A percentile compares a stretch with the other conserved stretches of the same genome.
These are phyloP conservation scores for Hordeum pubiflorum DNA, from an alignment of 202 grass and related monocot species.

Conservation along the genomic window DNA sequence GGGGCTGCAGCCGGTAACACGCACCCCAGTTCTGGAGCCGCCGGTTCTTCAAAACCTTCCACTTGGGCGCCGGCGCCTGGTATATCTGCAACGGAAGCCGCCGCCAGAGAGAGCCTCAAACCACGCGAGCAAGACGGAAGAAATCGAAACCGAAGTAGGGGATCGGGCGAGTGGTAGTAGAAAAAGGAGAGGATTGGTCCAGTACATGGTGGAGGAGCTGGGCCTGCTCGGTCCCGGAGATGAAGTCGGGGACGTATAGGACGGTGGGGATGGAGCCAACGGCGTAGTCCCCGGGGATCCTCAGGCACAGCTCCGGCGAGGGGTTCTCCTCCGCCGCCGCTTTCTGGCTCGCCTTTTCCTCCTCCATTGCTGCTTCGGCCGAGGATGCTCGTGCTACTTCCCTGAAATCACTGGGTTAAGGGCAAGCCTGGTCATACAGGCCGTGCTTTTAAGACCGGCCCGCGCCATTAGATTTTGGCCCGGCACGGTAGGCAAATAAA, in stretches of 20 bases:
- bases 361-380: conserved; percentile 20
- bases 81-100: conserved; percentile 47
- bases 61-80: conserved; percentile 60
- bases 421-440: too few species aligned
- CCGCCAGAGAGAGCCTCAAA: conserved; percentile 3
- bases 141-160: neutral
- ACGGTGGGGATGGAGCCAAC: conserved; percentile 46
- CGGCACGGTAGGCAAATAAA: too few species aligned
- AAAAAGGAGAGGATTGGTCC: neutral
- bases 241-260: conserved; percentile 68
- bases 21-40: conserved; percentile 91
- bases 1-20: neutral
- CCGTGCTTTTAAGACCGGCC: too few species aligned
- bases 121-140: neutral
- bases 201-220: conserved; percentile 70
- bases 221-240: conserved; percentile 56
- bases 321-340: neutral
- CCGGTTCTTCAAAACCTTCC: conserved; percentile 79
- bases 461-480: too few species aligned
- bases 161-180: neutral
- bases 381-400: neutral
- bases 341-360: neutral
- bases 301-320: neutral
- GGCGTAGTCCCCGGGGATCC: conserved; percentile 26
- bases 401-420: too few species aligned